A percentile compares a stretch with the other conserved stretches of the same genome.
phyloP scores from a whole-genome alignment of 352 stramenopile genomes.

The Phytopythium chamaehyphon region DNA sequence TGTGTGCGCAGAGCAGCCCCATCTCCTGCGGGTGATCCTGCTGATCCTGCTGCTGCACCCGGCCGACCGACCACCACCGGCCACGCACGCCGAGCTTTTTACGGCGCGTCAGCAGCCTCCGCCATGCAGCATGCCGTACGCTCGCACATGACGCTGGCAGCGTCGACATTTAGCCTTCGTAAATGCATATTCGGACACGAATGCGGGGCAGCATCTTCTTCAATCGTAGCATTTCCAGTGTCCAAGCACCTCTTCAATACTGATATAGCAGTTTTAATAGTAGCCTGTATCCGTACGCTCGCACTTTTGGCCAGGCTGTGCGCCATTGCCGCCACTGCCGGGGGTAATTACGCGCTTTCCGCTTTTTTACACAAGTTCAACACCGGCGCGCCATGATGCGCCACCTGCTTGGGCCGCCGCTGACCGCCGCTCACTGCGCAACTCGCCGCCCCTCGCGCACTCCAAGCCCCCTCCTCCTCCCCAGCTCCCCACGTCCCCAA shows the following conservation, averaged over 20 bases:
- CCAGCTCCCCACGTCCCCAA: background rate
- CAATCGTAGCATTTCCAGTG: too few relatives aligned
- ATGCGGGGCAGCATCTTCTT: too few relatives aligned
- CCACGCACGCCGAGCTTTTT: too few relatives aligned
- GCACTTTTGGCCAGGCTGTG: background rate
- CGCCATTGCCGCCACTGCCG: background rate
- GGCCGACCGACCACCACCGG: too few relatives aligned
- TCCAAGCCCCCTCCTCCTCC: background rate
- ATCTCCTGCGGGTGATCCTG: background rate
- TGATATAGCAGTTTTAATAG: too few relatives aligned
- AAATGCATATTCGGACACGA: background rate
- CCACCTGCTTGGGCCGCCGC: background rate
- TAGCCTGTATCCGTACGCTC: constrained; percentile 4
- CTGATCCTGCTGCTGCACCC: too few relatives aligned
- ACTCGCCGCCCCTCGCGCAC: constrained; percentile 21
- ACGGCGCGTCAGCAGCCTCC: too few relatives aligned
- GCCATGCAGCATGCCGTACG: constrained; percentile 8
- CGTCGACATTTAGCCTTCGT: background rate
- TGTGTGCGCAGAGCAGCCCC: background rate
- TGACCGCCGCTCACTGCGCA: constrained; percentile 15
- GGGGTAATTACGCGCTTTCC: constrained; percentile 14
- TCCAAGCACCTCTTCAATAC: too few relatives aligned
- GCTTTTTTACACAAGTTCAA: constrained; percentile 25
- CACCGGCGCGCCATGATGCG: background rate
- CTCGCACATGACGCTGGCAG: background rate